phyloP scores from a whole-genome alignment of 2,329 filamentous ascomycete species.

The Phialophora chinensis region DNA sequence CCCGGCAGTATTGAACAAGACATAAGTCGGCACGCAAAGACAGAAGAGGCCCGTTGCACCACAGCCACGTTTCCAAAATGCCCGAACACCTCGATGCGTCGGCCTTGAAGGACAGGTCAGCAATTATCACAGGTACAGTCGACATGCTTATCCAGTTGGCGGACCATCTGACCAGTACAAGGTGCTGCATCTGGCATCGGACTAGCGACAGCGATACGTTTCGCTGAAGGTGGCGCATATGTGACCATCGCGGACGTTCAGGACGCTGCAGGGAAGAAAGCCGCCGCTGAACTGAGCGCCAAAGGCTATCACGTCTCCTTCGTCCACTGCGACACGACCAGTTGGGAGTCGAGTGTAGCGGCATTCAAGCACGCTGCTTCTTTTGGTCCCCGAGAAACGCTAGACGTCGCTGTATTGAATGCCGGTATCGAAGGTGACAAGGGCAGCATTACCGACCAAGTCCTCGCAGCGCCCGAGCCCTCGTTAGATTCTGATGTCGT shows the following conservation, averaged over 20 bases:
- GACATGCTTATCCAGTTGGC: background rate
- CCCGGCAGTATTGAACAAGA: too few species aligned
- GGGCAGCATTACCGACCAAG: conserved; percentile 16
- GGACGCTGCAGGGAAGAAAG: conserved; percentile 5
- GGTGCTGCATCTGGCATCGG: conserved; percentile 46
- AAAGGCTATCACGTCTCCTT: conserved; percentile 39
- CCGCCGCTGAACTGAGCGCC: conserved; percentile 8
- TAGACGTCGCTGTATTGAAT: conserved; percentile 44
- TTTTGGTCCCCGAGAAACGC: conserved; percentile 35
- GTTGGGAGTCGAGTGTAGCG: conserved; percentile 42
- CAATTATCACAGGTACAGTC: conserved; percentile 30
- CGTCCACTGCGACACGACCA: conserved; percentile 41
- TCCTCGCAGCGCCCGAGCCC: conserved; percentile 23
- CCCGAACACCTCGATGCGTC: conserved; percentile 12
- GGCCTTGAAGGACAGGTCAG: conserved; percentile 19
- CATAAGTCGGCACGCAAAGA: too few species aligned
- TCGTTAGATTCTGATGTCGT: conserved; percentile 18
- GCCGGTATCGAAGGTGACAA: conserved; percentile 41
- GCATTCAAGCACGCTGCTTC: conserved; percentile 43
- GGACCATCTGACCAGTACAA: background rate
- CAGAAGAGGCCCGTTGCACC: background rate
- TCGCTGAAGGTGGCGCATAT: conserved; percentile 48
- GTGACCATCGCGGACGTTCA: conserved; percentile 47
- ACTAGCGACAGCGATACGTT: conserved; percentile 46
- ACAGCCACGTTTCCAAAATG: background rate